Base-by-base conservation (phyloP, 805 yeast genomes). In the Yarrowia phangngaensis region DNA sequence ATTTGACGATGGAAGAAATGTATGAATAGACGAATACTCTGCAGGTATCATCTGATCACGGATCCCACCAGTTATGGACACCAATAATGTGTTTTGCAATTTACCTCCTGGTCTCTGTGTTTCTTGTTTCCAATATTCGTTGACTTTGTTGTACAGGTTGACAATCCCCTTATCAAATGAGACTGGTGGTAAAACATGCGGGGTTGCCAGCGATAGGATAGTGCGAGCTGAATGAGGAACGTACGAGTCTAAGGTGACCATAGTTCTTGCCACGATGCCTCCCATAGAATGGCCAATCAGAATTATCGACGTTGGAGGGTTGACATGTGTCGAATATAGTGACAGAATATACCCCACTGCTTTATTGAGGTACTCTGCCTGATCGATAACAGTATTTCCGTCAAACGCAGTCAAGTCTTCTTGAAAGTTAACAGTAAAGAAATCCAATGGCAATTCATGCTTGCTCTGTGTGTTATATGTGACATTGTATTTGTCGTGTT, bases 351-450 rank as follows among this genome's bases (percentile, higher is more conserved):
- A 88, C 26, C 67, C 65, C 4, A 89, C 71, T 0, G 95, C 96
- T 57, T 87, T 95, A 59, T 89, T 89, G 51, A 85, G 62, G 63
- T 83, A 89, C 64, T 87, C 95, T 0, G 96, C 94, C 66, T 89
- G 97, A 61, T 89, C 97, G 29, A 88, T 65, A 73, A 89, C 70
- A 3, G 96, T 88, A 55, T 89, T 72, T 0, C 97, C 97, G 64
- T 89, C 96, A 63, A 89, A 89, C 0, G 97, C 97, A 0, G 97
- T 88, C 58, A 86, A 82, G 61, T 89, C 97, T 64, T 89, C 96
- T 57, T 87, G 87, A 67, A 89, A 88, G 63, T 89, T 95, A 1
- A 95, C 95, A 1, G 92, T 73, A 63, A 86, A 89, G 62, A 88
- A 84, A 62, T 89, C 97, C 41, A 84, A 66, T 4, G 48, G 48